A percentile compares a stretch with the other conserved stretches of the same genome.
These are phyloP conservation scores for Isochrysis galbana DNA, from an alignment of 78 protist genomes.

Conservation along the genomic window DNA sequence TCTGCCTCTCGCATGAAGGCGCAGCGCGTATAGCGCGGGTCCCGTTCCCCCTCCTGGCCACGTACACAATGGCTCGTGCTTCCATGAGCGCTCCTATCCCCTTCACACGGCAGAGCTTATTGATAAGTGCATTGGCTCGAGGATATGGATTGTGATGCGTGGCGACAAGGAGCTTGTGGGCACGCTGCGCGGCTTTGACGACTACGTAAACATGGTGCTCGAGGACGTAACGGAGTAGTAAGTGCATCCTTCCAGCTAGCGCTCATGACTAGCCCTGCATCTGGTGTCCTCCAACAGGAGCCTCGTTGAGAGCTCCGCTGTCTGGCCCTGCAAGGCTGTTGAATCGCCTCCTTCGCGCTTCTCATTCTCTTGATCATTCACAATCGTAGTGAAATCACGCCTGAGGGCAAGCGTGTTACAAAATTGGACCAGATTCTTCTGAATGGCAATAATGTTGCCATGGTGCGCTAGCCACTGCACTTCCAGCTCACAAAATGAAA, in stretches of 20 bases:
- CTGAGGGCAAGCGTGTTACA: slow-evolving; percentile 73
- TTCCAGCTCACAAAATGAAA: neutral
- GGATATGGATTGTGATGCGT: slow-evolving; percentile 45
- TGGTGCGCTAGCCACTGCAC: slow-evolving; percentile 45
- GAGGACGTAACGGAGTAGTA: slow-evolving; percentile 52
- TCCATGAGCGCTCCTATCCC: neutral
- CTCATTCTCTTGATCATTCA: too few relatives aligned
- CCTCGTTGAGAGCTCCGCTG: neutral
- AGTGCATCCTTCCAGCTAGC: too few relatives aligned
- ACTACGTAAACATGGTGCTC: slow-evolving; percentile 55
- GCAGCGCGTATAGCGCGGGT: too few relatives aligned
- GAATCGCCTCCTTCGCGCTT: neutral
- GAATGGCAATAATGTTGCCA: slow-evolving; percentile 87
- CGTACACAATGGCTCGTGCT: too few relatives aligned
- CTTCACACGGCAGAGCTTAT: slow-evolving; percentile 45
- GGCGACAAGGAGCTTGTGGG: slow-evolving; percentile 56
- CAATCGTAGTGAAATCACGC: slow-evolving; percentile 72
- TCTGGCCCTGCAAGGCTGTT: neutral
- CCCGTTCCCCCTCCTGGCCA: too few relatives aligned
- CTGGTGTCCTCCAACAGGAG: neutral
- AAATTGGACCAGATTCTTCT: slow-evolving; percentile 78
- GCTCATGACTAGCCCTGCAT: too few relatives aligned
- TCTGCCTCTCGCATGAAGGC: too few relatives aligned
- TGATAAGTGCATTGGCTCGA: slow-evolving; percentile 43
- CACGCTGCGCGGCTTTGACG: slow-evolving; percentile 45